Evolutionary conservation across 495 filamentous ascomycete species (phyloP).

Genomic region (Mycothermus thermophilus): DNA sequence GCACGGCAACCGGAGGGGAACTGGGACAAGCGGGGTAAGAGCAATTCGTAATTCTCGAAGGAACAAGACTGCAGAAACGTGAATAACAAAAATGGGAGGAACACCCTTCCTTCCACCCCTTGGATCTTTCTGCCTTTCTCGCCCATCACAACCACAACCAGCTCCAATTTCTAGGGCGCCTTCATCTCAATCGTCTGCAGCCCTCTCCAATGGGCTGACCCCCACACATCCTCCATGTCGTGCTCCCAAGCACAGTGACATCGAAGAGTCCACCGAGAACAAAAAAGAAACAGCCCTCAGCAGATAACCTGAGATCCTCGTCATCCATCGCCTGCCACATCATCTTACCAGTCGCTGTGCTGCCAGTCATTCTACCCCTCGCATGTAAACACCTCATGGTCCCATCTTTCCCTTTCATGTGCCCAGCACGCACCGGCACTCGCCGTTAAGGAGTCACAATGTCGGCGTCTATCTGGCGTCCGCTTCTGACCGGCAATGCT

Average conservation of each 20-base stretch:
- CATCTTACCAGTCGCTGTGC: background rate
- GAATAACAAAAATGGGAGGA: too few relatives aligned
- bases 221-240: slow-evolving; percentile 3
- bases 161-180: too few relatives aligned
- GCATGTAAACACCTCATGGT: background rate
- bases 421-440: slow-evolving; percentile 12
- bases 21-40: too few relatives aligned
- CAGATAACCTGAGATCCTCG: too few relatives aligned
- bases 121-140: too few relatives aligned
- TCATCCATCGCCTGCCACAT: background rate
- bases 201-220: slow-evolving; percentile 1
- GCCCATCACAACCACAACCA: too few relatives aligned
- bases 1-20: too few relatives aligned
- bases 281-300: background rate
- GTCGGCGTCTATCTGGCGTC: slow-evolving; percentile 14
- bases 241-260: slow-evolving; percentile 1
- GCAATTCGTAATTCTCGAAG: too few relatives aligned
- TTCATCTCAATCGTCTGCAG: too few relatives aligned
- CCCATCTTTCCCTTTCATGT: slow-evolving; percentile 5
- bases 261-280: too few relatives aligned
- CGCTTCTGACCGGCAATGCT: slow-evolving; percentile 14
- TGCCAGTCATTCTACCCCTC: background rate
- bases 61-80: too few relatives aligned
- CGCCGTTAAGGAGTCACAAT: slow-evolving; percentile 14
- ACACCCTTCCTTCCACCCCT: too few relatives aligned